These are phyloP conservation scores for Fusarium solani-melongenae DNA, from an alignment of 2,329 filamentous ascomycete species.

Conservation along the genomic window DNA sequence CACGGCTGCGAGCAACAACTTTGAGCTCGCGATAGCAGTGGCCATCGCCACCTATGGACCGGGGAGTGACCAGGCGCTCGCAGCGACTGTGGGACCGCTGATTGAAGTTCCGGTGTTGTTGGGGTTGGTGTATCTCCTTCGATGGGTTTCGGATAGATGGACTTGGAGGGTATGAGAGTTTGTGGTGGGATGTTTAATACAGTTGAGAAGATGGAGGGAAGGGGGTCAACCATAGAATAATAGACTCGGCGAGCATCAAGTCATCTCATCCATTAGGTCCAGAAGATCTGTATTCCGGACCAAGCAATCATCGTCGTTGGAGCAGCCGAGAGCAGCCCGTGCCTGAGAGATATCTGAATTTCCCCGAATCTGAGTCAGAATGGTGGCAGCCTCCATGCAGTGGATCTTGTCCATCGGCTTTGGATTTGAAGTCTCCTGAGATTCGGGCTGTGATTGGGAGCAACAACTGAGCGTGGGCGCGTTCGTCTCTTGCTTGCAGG, in stretches of 20 bases:
- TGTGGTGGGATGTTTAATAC: background rate
- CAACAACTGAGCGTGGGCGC: background rate
- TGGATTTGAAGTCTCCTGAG: background rate
- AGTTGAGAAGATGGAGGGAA: background rate
- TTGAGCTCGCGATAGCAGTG: slow-evolving; percentile 90
- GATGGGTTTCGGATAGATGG: slow-evolving; percentile 66
- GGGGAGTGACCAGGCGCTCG: slow-evolving; percentile 82
- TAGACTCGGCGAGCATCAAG: slow-evolving; percentile 6
- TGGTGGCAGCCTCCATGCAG: slow-evolving; percentile 43
- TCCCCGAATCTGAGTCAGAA: slow-evolving; percentile 55
- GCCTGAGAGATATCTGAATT: slow-evolving; percentile 43
- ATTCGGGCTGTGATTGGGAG: background rate
- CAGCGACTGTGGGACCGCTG: slow-evolving; percentile 84
- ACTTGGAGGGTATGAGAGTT: slow-evolving; percentile 24
- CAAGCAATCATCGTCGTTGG: slow-evolving; percentile 41
- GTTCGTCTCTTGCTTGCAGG: background rate
- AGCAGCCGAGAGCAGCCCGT: slow-evolving; percentile 46
- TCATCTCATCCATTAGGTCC: slow-evolving; percentile 47
- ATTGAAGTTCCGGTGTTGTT: slow-evolving; percentile 89
- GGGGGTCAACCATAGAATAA: background rate
- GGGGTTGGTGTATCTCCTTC: slow-evolving; percentile 79
- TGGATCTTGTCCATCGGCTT: slow-evolving; percentile 35
- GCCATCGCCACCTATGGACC: slow-evolving; percentile 84
- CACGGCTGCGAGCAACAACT: slow-evolving; percentile 92
- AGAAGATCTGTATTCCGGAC: slow-evolving; percentile 51